Evolutionary conservation across 179 eudicot genomes (phyloP), one percentile per base, ranked within the genome.

Genomic region (Actinidia arguta): DNA sequence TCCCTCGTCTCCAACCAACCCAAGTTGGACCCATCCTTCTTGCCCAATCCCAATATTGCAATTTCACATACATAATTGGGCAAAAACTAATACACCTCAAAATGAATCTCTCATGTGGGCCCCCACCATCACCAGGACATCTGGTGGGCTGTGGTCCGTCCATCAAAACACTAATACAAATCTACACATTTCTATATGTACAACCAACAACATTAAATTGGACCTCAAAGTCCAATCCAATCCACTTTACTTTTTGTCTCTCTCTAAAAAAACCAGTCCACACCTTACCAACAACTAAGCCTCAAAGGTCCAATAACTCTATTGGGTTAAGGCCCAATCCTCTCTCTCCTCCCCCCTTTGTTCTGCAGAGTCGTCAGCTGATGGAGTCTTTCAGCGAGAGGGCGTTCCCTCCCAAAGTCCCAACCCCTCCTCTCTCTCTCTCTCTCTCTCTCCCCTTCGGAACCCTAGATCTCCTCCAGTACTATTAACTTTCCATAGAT

Each of bases 221-320:
- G 91, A 90, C 88, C 90, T 83, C 81, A 90, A 88, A 82, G 89
- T 88, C 89, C 92, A n/a, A n/a, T n/a, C n/a, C n/a, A 90, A 84
- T 88, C 56, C 83, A 5, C 16, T 86, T 90, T 86, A 78, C 64
- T 86, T 51, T 59, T 73, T 70, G 54, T 24, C 74, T 52, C 58
- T 82, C 78, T 12, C 75, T 63, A 31, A 31, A 31, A 31, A 31
- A 31, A 31, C n/a, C n/a, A n/a, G n/a, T n/a, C n/a, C n/a, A n/a
- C n/a, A n/a, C n/a, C n/a, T n/a, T n/a, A 70, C 80, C 14, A 64
- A 62, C 82, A 54, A 76, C 67, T 39, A 69, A 52, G 36, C 8
- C 84, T 46, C 54, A 59, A 11, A 16, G 78, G 79, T 75, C 82
- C 82, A 82, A 80, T 73, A 27, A 12, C 48, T 52, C 78, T 85